These are phyloP conservation scores for Leccinum disarticulatum DNA, from an alignment of 768 basidiomycete genomes.

Conservation along the genomic window DNA sequence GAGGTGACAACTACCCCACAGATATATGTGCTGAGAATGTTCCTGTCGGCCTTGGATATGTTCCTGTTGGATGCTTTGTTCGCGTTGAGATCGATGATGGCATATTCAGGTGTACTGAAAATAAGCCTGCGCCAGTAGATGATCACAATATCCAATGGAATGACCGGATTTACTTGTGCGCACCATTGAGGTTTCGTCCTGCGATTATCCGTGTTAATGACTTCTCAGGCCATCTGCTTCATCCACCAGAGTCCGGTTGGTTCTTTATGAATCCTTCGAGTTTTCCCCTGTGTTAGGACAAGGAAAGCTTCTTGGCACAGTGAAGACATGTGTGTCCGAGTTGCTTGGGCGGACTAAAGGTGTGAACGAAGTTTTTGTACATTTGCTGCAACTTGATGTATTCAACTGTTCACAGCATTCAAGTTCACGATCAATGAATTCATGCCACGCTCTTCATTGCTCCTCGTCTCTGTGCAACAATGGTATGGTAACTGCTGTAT, in stretches of 20 bases:
- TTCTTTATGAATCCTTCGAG: conserved; percentile 2
- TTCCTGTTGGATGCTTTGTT: conserved; percentile 15
- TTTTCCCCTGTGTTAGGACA: conserved; percentile 4
- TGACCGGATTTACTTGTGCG: neutral
- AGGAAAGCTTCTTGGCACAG: neutral
- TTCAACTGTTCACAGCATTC: neutral
- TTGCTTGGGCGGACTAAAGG: neutral
- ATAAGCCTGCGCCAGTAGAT: neutral
- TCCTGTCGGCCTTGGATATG: neutral
- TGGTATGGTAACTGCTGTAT: neutral
- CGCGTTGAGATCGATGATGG: no score
- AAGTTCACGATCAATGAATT: neutral
- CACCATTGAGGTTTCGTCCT: neutral
- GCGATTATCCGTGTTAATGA: neutral
- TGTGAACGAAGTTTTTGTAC: neutral
- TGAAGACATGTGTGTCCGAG: neutral
- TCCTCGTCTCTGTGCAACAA: neutral
- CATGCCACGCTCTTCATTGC: neutral
- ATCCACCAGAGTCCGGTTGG: neutral
- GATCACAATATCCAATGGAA: conserved; percentile 1
- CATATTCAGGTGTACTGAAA: neutral
- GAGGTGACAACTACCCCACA: neutral
- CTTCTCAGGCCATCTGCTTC: neutral
- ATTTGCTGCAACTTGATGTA: neutral
- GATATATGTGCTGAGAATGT: conserved; percentile 11